Evolutionary conservation across 192 early-diverging fungal species (phyloP), one percentile per base, ranked within the genome.

Genomic region (Rhizophagus sp.): DNA sequence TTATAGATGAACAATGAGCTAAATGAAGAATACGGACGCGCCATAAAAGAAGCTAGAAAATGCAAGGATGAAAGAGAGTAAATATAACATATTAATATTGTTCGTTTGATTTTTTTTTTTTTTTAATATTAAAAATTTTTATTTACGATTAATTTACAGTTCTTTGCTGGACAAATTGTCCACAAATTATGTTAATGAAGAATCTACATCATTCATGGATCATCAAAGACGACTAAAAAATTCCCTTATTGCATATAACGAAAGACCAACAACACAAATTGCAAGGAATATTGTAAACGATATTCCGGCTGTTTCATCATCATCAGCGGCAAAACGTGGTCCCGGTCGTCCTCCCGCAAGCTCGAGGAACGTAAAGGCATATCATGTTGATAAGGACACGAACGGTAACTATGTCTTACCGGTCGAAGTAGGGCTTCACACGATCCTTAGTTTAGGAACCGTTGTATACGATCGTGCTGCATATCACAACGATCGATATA

Each of bases 401-500:
- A 50, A 88, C 69, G 94, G 94, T 15, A 89, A 85, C 69, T 88
- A 88, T 10, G 81, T 88, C 30, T 82, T 95, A 75, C 95, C 95
- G 1, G 79, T 94, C 30, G 79, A 87, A 57, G 78, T 93, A 15
- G 95, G 93, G 8, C 82, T 90, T 15, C 83, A 93, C 9, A 92
- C 88, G 9, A 76, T 96, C 34, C 71, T 89, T 17, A 62, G 25
- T 68, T 84, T 95, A 34, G 95, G 95, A 44, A 76, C 47, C 3
- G 85, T 96, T 34, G 82, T 92, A 2, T 86, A 79, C 63, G 89
- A 93, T 78, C 85, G 87, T 13, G 64, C 86, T 64, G 80, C 84
- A 1, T 96, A 90, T 82, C 94, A 96, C 81, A 92, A 85, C 76
- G 93, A 95, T 75, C 87, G 94, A 62, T 94, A 96, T 81, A 94